Percentiles rank a stretch among this genome's conserved stretches.
These are phyloP conservation scores for Polygonum aviculare DNA, from an alignment of 148 eudicot species.

Conservation along the genomic window DNA sequence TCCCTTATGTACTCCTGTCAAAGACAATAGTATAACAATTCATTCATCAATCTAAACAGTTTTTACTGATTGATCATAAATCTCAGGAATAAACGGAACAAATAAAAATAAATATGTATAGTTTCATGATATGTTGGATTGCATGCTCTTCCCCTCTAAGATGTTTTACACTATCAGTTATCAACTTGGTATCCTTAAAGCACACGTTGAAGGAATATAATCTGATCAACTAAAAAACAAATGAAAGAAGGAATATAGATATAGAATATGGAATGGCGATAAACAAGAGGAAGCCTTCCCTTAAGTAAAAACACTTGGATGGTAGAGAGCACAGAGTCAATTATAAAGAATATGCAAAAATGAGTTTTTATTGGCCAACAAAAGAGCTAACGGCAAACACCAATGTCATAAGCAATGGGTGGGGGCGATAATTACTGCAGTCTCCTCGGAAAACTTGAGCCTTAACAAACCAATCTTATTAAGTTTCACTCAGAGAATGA, in stretches of 20 bases:
- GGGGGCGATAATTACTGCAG: neutral
- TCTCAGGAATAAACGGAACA: neutral
- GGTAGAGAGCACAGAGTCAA: neutral
- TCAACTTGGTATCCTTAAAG: neutral
- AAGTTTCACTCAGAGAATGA: neutral
- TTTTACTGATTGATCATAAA: neutral
- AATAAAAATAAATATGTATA: neutral
- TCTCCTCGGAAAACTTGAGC: neutral
- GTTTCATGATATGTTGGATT: neutral
- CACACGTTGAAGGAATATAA: neutral
- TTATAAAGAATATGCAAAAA: neutral
- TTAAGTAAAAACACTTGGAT: neutral
- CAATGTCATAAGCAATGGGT: neutral
- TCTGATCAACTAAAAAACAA: too few relatives aligned
- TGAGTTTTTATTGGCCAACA: neutral
- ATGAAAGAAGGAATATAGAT: too few relatives aligned
- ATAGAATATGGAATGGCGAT: too few relatives aligned
- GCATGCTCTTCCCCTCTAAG: neutral
- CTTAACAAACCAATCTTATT: neutral
- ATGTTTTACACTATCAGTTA: neutral
- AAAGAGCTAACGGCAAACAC: neutral
- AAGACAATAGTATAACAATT: neutral
- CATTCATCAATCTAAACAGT: neutral
- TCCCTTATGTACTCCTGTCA: conserved; percentile 74
- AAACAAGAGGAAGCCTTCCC: neutral